phyloP scores from a whole-genome alignment of 2,329 filamentous ascomycete species.

The Botrytis fragariae region DNA sequence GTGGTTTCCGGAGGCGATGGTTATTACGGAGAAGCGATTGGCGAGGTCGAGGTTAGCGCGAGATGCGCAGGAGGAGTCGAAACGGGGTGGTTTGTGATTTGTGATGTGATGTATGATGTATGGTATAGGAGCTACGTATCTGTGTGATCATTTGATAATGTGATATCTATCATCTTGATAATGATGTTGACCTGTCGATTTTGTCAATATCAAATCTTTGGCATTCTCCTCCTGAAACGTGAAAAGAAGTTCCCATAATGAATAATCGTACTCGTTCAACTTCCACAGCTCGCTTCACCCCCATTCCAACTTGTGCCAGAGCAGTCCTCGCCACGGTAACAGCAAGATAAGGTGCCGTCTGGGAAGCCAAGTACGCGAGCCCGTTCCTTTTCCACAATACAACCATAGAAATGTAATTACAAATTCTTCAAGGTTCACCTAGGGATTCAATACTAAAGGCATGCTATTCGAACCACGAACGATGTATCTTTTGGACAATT shows the following conservation, averaged over 20 bases:
- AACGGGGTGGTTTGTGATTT: background rate
- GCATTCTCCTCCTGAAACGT: background rate
- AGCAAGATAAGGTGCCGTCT: background rate
- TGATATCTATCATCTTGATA: background rate
- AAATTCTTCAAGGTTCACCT: background rate
- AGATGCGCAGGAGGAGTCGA: background rate
- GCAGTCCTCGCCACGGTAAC: background rate
- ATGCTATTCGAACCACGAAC: background rate
- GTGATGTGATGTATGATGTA: background rate
- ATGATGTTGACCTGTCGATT: background rate
- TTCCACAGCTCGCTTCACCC: no score
- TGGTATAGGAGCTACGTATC: background rate
- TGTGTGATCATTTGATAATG: no score
- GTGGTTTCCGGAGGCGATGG: conserved; percentile 11
- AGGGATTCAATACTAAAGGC: background rate
- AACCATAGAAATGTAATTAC: background rate
- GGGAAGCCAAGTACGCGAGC: background rate
- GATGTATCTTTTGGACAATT: background rate
- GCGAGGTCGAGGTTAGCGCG: background rate
- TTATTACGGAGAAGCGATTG: conserved; percentile 8
- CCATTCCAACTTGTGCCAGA: background rate
- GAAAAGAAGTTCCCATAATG: background rate
- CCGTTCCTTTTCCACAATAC: background rate
- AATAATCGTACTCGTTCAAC: accelerated
- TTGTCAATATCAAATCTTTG: background rate